Evolutionary conservation across 1,139 yeast species (phyloP), one percentile per base, ranked within the genome.

Genomic region (Kodamaea alishanica): DNA sequence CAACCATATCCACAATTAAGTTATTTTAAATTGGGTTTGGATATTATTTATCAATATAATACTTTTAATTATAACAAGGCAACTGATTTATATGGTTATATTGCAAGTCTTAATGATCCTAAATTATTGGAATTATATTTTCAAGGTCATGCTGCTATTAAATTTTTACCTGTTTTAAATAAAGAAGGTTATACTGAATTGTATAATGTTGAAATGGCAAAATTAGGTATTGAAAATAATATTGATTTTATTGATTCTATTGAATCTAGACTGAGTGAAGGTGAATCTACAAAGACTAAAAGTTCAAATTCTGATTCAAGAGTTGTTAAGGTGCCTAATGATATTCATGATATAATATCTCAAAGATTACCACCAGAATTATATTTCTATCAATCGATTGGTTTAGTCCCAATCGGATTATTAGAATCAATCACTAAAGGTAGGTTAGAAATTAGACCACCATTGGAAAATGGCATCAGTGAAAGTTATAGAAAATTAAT

Each of bases 351-450:
- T 36, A 76, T 90, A 38, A 74, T 92, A 37, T 89, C 95, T 4
- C 90, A 86, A 58, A 76, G 94, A 54, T 69, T 92, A 39, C 96
- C 97, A 1, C 86, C 89, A 34, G 97, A 90, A 61, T 70, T 85
- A 33, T 83, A 80, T 55, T 88, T 84, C 55, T 92, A 89, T 60
- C 79, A 81, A 54, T 82, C 95, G 0, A 63, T 84, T 39, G 98
- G 97, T 1, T 58, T 90, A 31, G 66, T 84, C 23, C 79, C 84
- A 6, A 70, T 85, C 6, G 80, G 78, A 43, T 58, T 86, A 30
- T 69, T 85, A 37, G 86, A 84, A 46, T 77, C 88, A 0, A 70
- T 89, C 20, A 73, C 86, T 0, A 78, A 77, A 40, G 94, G 92
- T 2, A 66, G 67, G 29, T 73, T 79, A 43, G 64, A 74, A 22